These are phyloP conservation scores for Petunia secreta DNA, from an alignment of 257 asterid genomes.

Conservation along the genomic window DNA sequence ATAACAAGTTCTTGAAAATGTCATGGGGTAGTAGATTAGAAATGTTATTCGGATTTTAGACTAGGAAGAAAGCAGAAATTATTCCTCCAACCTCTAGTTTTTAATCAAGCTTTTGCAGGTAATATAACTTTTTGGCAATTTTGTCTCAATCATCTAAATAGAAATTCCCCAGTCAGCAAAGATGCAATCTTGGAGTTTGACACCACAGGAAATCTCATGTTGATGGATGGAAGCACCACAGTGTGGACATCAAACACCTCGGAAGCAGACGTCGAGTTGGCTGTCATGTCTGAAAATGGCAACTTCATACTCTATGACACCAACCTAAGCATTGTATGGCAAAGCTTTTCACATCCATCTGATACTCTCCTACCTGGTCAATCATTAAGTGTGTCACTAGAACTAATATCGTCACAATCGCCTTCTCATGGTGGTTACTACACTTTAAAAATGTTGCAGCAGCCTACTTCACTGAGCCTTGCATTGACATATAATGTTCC, in stretches of 20 bases:
- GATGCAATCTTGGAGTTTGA: slow-evolving; percentile 72
- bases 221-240: slow-evolving; percentile 48
- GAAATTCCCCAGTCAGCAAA: slow-evolving; percentile 82
- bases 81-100: slow-evolving; percentile 43
- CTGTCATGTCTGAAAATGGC: slow-evolving; percentile 67
- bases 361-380: slow-evolving; percentile 91
- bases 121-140: slow-evolving; percentile 46
- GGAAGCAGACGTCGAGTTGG: slow-evolving; percentile 45
- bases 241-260: slow-evolving; percentile 82
- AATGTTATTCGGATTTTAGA: neutral
- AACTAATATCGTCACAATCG: slow-evolving; percentile 59
- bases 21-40: neutral
- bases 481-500: slow-evolving; percentile 71
- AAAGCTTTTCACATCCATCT: slow-evolving; percentile 82
- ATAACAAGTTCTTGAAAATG: neutral
- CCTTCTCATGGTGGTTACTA: slow-evolving; percentile 66
- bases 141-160: slow-evolving; percentile 70
- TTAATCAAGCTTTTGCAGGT: slow-evolving; percentile 56
- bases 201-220: slow-evolving; percentile 63
- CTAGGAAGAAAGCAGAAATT: slow-evolving; percentile 1
- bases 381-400: slow-evolving; percentile 51
- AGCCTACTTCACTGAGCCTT: slow-evolving; percentile 69
- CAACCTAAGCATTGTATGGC: slow-evolving; percentile 55
- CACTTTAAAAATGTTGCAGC: slow-evolving; percentile 79
- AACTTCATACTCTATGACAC: slow-evolving; percentile 63